Conservation (phyloP, 768 basidiomycete species). For the Butyriboletus loyo region DNA sequence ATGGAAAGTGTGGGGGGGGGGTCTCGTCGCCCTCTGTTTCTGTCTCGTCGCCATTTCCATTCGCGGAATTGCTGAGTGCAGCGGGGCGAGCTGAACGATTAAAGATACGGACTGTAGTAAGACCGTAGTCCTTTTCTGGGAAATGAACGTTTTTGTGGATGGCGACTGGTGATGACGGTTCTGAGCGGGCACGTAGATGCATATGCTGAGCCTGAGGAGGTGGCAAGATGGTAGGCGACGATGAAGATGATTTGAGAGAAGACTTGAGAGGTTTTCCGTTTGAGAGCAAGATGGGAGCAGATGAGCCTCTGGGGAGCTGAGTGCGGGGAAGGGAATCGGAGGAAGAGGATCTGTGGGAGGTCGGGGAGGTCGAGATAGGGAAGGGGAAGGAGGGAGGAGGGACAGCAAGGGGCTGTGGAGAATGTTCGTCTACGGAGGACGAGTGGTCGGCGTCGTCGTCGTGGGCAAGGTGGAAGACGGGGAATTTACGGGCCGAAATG, state of each 20-base stretch:
- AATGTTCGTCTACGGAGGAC: slow-evolving; percentile 16
- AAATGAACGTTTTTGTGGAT: slow-evolving; percentile 88
- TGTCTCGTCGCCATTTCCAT: slow-evolving; percentile 36
- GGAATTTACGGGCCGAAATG: slow-evolving; percentile 15
- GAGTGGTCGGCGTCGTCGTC: slow-evolving; percentile 26
- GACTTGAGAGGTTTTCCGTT: slow-evolving; percentile 88
- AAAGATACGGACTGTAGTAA: slow-evolving; percentile 63
- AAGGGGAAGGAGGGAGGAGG: slow-evolving; percentile 36
- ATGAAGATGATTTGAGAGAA: slow-evolving; percentile 60
- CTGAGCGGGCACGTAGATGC: slow-evolving; percentile 45
- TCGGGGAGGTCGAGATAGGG: slow-evolving; percentile 33
- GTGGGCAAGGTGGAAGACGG: slow-evolving; percentile 19
- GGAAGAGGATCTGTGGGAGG: slow-evolving; percentile 1
- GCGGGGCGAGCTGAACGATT: slow-evolving; percentile 69
- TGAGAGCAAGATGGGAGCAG: slow-evolving; percentile 47
- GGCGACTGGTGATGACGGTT: slow-evolving; percentile 55
- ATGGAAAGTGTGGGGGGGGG: slow-evolving; percentile 15
- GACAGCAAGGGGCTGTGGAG: slow-evolving; percentile 7
- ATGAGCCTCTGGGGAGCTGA: slow-evolving; percentile 34
- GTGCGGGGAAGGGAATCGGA: slow-evolving; percentile 3
- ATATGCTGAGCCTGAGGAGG: slow-evolving; percentile 1
- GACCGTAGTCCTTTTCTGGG: slow-evolving; percentile 57
- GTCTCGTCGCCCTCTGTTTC: slow-evolving; percentile 40
- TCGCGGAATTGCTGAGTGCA: slow-evolving; percentile 35
- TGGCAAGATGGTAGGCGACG: slow-evolving; percentile 12